These are phyloP conservation scores for Vaccinium myrtillus DNA, from an alignment of 148 eudicot species.

Conservation along the genomic window DNA sequence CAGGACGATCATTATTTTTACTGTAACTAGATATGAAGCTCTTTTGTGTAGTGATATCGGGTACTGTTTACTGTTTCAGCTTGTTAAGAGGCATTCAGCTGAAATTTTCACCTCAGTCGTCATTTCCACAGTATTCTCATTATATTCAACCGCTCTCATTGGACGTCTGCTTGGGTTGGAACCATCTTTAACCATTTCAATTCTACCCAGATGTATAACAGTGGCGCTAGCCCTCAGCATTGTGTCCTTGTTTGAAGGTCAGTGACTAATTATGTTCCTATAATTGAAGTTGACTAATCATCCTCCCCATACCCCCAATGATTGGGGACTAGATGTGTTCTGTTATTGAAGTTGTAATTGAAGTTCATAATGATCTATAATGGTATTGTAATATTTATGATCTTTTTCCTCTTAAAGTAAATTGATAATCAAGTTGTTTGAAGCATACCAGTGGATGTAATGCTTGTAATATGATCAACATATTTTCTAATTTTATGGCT, in stretches of 20 bases:
- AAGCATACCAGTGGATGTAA: background rate
- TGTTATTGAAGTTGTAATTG: no score
- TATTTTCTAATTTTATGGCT: background rate
- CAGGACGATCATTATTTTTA: background rate
- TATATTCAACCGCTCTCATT: constrained; percentile 87
- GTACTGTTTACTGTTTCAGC: constrained; percentile 45
- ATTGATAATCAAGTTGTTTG: background rate
- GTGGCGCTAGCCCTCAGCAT: constrained; percentile 99
- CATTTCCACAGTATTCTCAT: constrained; percentile 69
- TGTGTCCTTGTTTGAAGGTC: constrained; percentile 84
- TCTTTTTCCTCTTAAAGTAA: background rate
- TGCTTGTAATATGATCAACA: background rate
- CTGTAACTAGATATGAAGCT: background rate
- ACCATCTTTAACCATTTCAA: constrained; percentile 66
- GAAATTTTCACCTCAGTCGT: constrained; percentile 93
- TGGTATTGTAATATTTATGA: background rate
- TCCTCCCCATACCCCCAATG: no score
- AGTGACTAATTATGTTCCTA: background rate
- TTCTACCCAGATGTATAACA: constrained; percentile 97
- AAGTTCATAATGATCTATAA: background rate
- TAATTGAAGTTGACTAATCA: background rate
- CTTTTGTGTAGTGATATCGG: background rate
- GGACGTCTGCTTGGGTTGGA: constrained; percentile 91
- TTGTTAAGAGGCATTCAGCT: constrained; percentile 94
- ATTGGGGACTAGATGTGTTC: no score